Evolutionary conservation across 495 filamentous ascomycete species (phyloP).

Genomic region (Podospora fimiseda): DNA sequence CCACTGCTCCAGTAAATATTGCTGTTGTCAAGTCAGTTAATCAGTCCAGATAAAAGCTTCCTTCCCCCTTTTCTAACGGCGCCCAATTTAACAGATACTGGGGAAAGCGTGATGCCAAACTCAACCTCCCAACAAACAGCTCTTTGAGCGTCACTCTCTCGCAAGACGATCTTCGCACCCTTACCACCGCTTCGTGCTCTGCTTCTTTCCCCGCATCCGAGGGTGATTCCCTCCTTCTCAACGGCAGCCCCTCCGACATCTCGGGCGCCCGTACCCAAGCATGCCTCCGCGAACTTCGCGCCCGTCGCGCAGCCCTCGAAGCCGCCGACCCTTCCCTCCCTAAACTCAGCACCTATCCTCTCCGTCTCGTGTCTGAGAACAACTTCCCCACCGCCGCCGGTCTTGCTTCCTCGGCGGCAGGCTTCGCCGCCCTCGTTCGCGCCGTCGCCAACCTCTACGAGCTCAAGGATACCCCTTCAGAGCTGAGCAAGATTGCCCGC

Average conservation of each 20-base stretch:
- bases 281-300: conserved; percentile 78
- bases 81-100: conserved; percentile 64
- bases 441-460: conserved; percentile 89
- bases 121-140: conserved; percentile 96
- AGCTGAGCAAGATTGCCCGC: conserved; percentile 83
- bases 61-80: conserved; percentile 13
- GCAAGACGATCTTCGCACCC: conserved; percentile 85
- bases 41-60: background rate
- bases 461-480: conserved; percentile 66
- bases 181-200: conserved; percentile 93
- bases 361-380: conserved; percentile 86
- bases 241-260: conserved; percentile 75
- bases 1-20: conserved; percentile 97
- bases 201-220: conserved; percentile 53
- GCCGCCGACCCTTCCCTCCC: conserved; percentile 62
- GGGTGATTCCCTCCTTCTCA: conserved; percentile 74
- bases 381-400: conserved; percentile 99
- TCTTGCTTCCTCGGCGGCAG: conserved; percentile 84
- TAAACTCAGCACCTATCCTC: conserved; percentile 62
- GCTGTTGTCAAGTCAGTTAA: conserved; percentile 84
- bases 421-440: conserved; percentile 89
- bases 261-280: conserved; percentile 81
- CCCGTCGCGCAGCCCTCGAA: conserved; percentile 70
- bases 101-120: conserved; percentile 87
- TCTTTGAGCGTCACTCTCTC: conserved; percentile 94